phyloP scores from a whole-genome alignment of 2,329 filamentous ascomycete species.

The Zymoseptoria crescenta region DNA sequence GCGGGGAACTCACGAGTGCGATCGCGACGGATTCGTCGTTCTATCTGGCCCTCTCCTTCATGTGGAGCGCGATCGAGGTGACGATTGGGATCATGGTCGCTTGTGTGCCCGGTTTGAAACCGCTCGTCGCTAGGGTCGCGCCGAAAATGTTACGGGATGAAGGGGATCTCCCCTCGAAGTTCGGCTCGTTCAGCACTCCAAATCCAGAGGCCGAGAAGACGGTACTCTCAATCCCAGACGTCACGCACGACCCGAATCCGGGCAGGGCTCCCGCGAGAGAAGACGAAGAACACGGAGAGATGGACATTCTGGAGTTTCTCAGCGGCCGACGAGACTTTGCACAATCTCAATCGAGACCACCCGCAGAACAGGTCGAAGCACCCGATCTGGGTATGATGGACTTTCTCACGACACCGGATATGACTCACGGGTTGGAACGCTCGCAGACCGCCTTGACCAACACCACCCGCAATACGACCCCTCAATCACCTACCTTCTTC shows the following conservation, averaged over 20 bases:
- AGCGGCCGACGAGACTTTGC: slow-evolving; percentile 21
- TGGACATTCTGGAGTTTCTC: slow-evolving; percentile 47
- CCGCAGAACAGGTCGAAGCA: slow-evolving; percentile 2
- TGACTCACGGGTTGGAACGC: slow-evolving; percentile 24
- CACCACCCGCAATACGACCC: slow-evolving; percentile 31
- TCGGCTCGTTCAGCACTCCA: slow-evolving; percentile 18
- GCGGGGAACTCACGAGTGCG: slow-evolving; percentile 26
- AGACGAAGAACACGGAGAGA: slow-evolving; percentile 3
- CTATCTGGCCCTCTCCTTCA: slow-evolving; percentile 69
- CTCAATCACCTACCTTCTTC: slow-evolving; percentile 51
- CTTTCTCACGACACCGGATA: slow-evolving; percentile 46
- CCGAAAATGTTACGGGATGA: slow-evolving; percentile 49
- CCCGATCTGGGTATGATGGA: slow-evolving; percentile 43
- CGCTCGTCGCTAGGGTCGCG: slow-evolving; percentile 60
- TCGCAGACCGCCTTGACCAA: slow-evolving; percentile 35
- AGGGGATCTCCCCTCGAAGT: slow-evolving; percentile 29
- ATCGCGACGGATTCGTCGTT: slow-evolving; percentile 47
- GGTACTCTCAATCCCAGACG: slow-evolving; percentile 9
- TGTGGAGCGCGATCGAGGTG: slow-evolving; percentile 92
- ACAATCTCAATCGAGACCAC: not conserved
- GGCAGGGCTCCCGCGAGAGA: slow-evolving; percentile 10
- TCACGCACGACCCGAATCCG: slow-evolving; percentile 21
- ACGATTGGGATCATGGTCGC: slow-evolving; percentile 85
- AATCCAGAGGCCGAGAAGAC: slow-evolving; percentile 7
- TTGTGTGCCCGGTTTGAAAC: slow-evolving; percentile 87